Base-by-base conservation (phyloP, 345 rosid genomes). In the Dimocarpus longan region DNA sequence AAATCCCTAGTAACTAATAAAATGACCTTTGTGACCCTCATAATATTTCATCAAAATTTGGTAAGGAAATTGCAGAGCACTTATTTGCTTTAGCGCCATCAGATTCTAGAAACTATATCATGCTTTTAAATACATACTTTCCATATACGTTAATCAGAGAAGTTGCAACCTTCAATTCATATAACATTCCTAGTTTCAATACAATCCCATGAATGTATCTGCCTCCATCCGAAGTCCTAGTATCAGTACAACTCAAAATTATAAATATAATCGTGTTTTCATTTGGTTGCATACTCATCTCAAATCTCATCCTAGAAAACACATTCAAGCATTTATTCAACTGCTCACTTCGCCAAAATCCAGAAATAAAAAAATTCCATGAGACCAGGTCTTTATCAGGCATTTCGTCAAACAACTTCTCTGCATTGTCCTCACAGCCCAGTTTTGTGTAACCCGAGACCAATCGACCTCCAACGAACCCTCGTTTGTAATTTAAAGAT, bases 361-460 rank as follows among this genome's bases (percentile, higher is more conserved):
- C 87, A 1, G 91, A 86, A 46, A 90, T 84, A 21, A 92, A 80
- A 42, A 91, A 92, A 84, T 93, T 93, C 92, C 96, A 92, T 22
- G 95, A 92, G 50, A 84, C 78, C 62, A 87, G 60, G 80, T 93
- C 96, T 75, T 80, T 88, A 0, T 78, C 74, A 65, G 95, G 87
- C 86, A 92, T 85, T 92, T 93, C 91, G 76, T 87, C 92, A 84
- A 93, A 91, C 88, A 86, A 22, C 26, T 85, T 79, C 78, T 71
- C 74, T 13, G 90, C 93, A 32, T 82, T 85, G 12, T 85, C 79
- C 9, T 72, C 73, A 26, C 74, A 69, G 4, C 90, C 92, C 67
- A 87, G 8, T 69, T 79, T 85, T 6, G 59, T 13, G 66, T 91
- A 91, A 43, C 74, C 28, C 0, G 87, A 71, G 32, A 90, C 90